Evolutionary conservation across 1,284 basidiomycete species (phyloP).

Genomic region (Porodaedalea pini): DNA sequence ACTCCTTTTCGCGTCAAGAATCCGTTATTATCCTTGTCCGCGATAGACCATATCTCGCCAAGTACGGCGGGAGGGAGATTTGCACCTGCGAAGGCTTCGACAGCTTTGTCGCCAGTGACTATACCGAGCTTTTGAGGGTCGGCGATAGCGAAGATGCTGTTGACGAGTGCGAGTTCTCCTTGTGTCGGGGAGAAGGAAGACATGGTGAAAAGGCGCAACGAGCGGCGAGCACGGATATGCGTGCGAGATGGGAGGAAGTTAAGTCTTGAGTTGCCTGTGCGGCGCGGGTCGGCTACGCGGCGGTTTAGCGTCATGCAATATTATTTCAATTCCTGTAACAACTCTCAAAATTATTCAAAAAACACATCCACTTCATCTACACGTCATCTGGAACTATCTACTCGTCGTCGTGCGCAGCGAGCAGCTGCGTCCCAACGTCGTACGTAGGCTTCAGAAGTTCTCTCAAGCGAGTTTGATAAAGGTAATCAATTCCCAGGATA

Average conservation of each 20-base stretch:
- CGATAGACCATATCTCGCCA: slow-evolving; percentile 91
- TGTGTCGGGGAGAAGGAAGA: slow-evolving; percentile 63
- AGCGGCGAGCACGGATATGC: not conserved
- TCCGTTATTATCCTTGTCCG: slow-evolving; percentile 91
- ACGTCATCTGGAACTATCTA: not conserved
- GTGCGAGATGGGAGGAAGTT: not conserved
- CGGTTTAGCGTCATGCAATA: too few relatives aligned
- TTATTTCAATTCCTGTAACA: not conserved
- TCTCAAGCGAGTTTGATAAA: not conserved
- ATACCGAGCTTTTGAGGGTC: slow-evolving; percentile 78
- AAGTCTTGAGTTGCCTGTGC: not conserved
- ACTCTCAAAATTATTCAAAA: not conserved
- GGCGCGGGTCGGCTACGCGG: too few relatives aligned
- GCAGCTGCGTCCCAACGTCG: not conserved
- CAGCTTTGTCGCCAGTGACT: slow-evolving; percentile 81
- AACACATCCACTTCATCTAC: not conserved
- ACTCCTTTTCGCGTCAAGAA: slow-evolving; percentile 86
- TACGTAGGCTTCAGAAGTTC: not conserved
- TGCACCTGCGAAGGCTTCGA: slow-evolving; percentile 76
- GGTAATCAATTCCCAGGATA: not conserved
- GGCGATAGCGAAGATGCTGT: slow-evolving; percentile 63
- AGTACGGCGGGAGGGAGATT: slow-evolving; percentile 75
- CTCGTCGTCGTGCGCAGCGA: not conserved
- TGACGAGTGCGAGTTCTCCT: slow-evolving; percentile 63
- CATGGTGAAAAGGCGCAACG: slow-evolving; percentile 41